Conservation (phyloP, 2,329 filamentous ascomycete genomes). For the Diaporthe caulivora region DNA sequence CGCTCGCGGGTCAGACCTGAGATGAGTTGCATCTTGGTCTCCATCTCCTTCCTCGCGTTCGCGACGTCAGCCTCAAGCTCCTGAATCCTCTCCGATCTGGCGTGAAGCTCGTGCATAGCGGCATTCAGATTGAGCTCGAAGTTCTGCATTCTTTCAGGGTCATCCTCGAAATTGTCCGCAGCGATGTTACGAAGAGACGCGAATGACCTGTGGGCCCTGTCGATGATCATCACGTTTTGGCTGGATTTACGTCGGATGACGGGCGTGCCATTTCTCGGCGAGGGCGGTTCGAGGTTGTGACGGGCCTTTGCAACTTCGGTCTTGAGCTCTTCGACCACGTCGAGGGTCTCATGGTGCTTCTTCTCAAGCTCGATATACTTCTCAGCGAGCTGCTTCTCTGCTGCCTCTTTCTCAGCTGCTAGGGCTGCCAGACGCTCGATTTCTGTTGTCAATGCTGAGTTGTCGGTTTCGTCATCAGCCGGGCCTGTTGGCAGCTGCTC, state of each 20-base stretch:
- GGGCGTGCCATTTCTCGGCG: constrained; percentile 72
- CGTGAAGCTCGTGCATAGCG: constrained; percentile 92
- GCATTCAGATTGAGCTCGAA: constrained; percentile 93
- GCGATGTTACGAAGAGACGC: constrained; percentile 91
- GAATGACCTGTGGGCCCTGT: constrained; percentile 92
- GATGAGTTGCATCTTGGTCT: constrained; percentile 95
- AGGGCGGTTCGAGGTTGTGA: constrained; percentile 66
- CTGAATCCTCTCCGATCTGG: constrained; percentile 88
- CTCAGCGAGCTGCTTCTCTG: constrained; percentile 78
- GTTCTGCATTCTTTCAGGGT: constrained; percentile 88
- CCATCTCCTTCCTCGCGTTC: constrained; percentile 93
- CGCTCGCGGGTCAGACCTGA: constrained; percentile 93
- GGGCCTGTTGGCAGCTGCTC: constrained; percentile 4
- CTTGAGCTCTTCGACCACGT: constrained; percentile 92
- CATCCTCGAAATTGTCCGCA: constrained; percentile 83
- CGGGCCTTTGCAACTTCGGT: constrained; percentile 85
- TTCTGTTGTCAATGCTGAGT: constrained; percentile 70
- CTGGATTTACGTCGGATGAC: constrained; percentile 94
- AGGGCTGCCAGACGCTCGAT: constrained; percentile 78
- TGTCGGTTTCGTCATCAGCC: constrained; percentile 54
- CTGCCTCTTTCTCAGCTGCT: constrained; percentile 81
- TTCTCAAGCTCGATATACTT: constrained; percentile 87
- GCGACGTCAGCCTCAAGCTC: constrained; percentile 88
- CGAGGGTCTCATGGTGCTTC: constrained; percentile 84
- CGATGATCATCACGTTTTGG: constrained; percentile 87